Evolutionary conservation across 2,329 filamentous ascomycete species (phyloP), one percentile per base, ranked within the genome.

Genomic region (Esteya vermicola): DNA sequence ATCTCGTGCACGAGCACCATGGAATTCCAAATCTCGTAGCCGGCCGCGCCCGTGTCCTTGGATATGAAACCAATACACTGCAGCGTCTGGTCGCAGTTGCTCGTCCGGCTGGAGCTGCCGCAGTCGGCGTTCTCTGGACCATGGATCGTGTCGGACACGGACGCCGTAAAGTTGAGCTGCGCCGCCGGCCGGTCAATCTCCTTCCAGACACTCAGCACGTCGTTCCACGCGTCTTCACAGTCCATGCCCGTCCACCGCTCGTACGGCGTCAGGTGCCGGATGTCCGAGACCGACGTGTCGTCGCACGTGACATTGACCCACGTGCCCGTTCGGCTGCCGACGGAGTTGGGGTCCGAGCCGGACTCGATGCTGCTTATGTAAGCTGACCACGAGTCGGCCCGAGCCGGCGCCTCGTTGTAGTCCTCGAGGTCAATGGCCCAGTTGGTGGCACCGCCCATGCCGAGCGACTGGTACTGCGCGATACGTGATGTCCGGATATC

Each of bases 381-480:
- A 10, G 12, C 6, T 10, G 26, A 28, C 26, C 26, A 28, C 4
- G 26, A 13, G 6, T 10, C 26, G 10, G n/a, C 4, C 10, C 10
- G n/a, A 14, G 10, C 26, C 10, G 26, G 26, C 4, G 26, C 26
- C 10, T 28, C 26, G 10, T 28, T 28, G 10, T 28, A 28, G 6
- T 10, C 19, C 38, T 51, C 43, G 28, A 53, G 39, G 36, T 54
- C 51, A 25, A 18, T 44, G 19, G 51, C 52, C 52, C 52, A 54
- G 40, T 50, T 45, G 14, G 45, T 46, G 2, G 48, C 49, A 23
- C 50, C 51, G 19, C 35, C 47, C 30, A 53, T 36, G 6, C 33
- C 33, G 25, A 33, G 40, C 8, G 32, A 37, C 9, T 23, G 10
- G 38, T 50, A 52, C 5, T 43, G 20, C 9, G 28, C 21, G 1